Base-by-base conservation (phyloP, 208 protist genomes). In the Acanthamoeba triangularis region DNA sequence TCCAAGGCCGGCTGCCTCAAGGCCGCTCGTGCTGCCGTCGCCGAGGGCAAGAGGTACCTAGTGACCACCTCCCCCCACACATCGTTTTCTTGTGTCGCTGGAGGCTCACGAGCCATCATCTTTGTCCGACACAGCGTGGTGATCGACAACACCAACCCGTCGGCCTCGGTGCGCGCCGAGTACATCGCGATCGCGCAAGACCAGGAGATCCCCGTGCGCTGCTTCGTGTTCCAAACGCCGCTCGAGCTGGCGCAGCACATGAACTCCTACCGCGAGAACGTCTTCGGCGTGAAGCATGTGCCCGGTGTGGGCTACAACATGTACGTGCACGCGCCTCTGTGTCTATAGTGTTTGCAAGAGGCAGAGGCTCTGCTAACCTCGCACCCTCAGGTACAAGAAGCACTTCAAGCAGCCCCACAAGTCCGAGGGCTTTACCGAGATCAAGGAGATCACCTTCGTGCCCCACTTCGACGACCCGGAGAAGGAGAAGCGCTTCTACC, bases 401-500 rank as follows among this genome's bases (percentile, higher is more conserved):
- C 44, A 90, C 80, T 95, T 92, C 61, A 37, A 78, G 37, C 30
- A 90, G 56, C 93, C 93, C 25, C 5, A 56, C 25, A 72, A 25
- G 18, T 54, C 18, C 28, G 93, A 95, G 44, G 93, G 93, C 37
- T 95, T 95, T 37, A 41, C 80, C 16, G 93, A 95, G 80, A 52
- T 95, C 54, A 95, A 95, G 78, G 65, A 95, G 44, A 95, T 95
- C 80, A 95, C 90, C 14, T 95, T 95, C 33, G 93, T 95, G 49
- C 78, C 93, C 25, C 33, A 95, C 59, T 95, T 95, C 59, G 93
- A 90, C 8, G 44, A 54, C 35, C 56, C 44, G 30, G 56, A 88
- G 63, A 67, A 87, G 30, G 82, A 91, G 63, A 78, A 95, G 93
- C 93, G 72, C 30, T 95, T 91, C 93, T 65, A 80, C 18, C 78